Conservation (phyloP, 345 rosid genomes). For the Salix suchowensis region DNA sequence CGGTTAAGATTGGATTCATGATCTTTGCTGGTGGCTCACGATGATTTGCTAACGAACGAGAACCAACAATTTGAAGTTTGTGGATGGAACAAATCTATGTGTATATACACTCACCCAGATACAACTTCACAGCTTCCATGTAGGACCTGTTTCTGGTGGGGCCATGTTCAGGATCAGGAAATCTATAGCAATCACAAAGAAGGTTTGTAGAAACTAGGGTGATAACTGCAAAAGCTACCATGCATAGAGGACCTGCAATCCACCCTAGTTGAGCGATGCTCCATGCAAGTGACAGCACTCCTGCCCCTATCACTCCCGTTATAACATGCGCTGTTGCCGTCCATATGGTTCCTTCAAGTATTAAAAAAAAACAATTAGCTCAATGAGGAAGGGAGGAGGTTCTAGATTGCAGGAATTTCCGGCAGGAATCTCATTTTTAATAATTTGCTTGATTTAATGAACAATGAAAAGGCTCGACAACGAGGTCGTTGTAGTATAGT, state of each 20-base stretch:
- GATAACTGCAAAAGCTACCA: conserved; percentile 44
- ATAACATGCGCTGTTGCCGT: conserved; percentile 63
- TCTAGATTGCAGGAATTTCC: too few relatives aligned
- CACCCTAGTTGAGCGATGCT: conserved; percentile 65
- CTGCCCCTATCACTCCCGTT: conserved; percentile 79
- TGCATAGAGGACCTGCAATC: conserved; percentile 56
- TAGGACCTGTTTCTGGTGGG: conserved; percentile 39
- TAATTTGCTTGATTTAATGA: too few relatives aligned
- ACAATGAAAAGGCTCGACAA: rapidly evolving
- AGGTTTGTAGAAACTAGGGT: conserved; percentile 45
- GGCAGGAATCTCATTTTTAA: too few relatives aligned
- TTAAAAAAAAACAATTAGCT: not conserved
- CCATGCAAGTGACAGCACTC: conserved; percentile 79
- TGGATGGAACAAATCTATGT: not conserved
- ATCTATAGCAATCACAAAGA: conserved; percentile 50
- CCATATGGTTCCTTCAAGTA: conserved; percentile 48
- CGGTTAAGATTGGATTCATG: too few relatives aligned
- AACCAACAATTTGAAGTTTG: not conserved
- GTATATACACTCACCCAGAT: conserved; percentile 35
- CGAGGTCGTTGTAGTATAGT: conserved; percentile 82
- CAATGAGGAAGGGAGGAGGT: not conserved
- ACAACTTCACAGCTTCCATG: conserved; percentile 45
- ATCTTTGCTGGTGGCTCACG: too few relatives aligned
- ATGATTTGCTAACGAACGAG: too few relatives aligned
- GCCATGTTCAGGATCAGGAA: conserved; percentile 51